Evolutionary conservation across 495 filamentous ascomycete species (phyloP).

Genomic region (Xeromyces bisporus): DNA sequence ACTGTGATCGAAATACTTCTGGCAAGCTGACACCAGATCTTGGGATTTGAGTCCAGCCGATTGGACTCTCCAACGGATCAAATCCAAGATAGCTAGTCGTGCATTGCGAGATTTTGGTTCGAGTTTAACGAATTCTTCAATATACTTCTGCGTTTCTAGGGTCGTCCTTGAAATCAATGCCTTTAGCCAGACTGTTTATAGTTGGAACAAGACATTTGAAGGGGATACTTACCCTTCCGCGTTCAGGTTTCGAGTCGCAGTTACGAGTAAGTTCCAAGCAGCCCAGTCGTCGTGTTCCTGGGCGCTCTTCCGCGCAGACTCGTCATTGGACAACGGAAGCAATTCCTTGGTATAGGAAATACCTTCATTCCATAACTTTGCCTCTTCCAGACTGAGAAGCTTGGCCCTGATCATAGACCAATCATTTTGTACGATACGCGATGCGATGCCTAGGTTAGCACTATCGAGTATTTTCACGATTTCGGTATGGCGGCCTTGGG

Average conservation of each 20-base stretch:
- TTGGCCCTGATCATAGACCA: slow-evolving; percentile 32
- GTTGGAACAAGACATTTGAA: no score
- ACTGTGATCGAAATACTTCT: slow-evolving; percentile 32
- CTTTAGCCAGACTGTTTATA: slow-evolving; percentile 2
- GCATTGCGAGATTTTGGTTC: slow-evolving; percentile 32
- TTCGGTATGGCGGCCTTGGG: slow-evolving; percentile 28
- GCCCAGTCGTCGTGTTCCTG: slow-evolving; percentile 39
- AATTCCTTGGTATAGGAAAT: slow-evolving; percentile 25
- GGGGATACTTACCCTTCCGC: slow-evolving; percentile 19
- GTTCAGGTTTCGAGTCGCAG: slow-evolving; percentile 13
- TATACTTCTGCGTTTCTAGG: slow-evolving; percentile 13
- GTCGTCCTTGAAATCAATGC: slow-evolving; percentile 12
- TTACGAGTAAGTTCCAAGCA: slow-evolving; percentile 33
- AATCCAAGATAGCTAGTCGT: slow-evolving; percentile 23
- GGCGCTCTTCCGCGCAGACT: slow-evolving; percentile 16
- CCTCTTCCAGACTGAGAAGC: slow-evolving; percentile 25
- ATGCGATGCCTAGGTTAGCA: slow-evolving; percentile 31
- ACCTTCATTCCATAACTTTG: slow-evolving; percentile 29
- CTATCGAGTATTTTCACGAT: slow-evolving; percentile 34
- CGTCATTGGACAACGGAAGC: slow-evolving; percentile 19
- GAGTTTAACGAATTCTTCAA: slow-evolving; percentile 19
- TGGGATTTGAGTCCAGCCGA: slow-evolving; percentile 16
- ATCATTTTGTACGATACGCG: slow-evolving; percentile 34
- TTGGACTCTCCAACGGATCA: slow-evolving; percentile 10
- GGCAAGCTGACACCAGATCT: slow-evolving; percentile 24